Evolutionary conservation across 192 early-diverging fungal genomes (phyloP).

Genomic region (Coemansia sp.): DNA sequence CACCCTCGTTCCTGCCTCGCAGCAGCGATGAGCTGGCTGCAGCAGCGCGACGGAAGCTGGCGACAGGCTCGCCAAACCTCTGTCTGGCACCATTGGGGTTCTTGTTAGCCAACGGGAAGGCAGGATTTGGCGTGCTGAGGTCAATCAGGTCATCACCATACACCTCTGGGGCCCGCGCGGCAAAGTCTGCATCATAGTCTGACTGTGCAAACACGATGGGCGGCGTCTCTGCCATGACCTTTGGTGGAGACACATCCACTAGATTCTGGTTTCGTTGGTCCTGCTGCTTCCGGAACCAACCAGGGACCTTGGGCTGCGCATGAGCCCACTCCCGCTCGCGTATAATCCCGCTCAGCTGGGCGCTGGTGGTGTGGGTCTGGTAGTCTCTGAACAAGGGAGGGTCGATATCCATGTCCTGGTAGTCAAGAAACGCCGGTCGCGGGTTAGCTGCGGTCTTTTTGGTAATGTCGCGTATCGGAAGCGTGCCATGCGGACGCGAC

Average conservation of each 20-base stretch:
- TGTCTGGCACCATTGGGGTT: not conserved
- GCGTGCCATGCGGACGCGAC: constrained; percentile 27
- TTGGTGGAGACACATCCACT: constrained; percentile 29
- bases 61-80: not conserved
- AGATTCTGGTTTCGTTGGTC: constrained; percentile 20
- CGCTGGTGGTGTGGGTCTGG: constrained; percentile 7
- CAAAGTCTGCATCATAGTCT: not conserved
- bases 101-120: not conserved
- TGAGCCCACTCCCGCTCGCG: constrained; percentile 32
- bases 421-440: not conserved
- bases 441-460: constrained; percentile 8
- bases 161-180: constrained; percentile 5
- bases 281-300: constrained; percentile 24
- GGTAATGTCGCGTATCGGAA: constrained; percentile 40
- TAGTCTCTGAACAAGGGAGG: constrained; percentile 4
- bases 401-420: constrained; percentile 38
- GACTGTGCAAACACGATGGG: constrained; percentile 17
- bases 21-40: constrained; percentile 4
- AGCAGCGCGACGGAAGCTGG: not conserved
- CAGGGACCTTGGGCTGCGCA: constrained; percentile 14
- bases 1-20: not conserved
- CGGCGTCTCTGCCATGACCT: constrained; percentile 28
- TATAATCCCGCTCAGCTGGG: constrained; percentile 25
- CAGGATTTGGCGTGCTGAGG: constrained; percentile 14
- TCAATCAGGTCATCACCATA: constrained; percentile 24